These are phyloP conservation scores for Zoysia matrella DNA, from an alignment of 202 grass and related monocot species.

Conservation along the genomic window DNA sequence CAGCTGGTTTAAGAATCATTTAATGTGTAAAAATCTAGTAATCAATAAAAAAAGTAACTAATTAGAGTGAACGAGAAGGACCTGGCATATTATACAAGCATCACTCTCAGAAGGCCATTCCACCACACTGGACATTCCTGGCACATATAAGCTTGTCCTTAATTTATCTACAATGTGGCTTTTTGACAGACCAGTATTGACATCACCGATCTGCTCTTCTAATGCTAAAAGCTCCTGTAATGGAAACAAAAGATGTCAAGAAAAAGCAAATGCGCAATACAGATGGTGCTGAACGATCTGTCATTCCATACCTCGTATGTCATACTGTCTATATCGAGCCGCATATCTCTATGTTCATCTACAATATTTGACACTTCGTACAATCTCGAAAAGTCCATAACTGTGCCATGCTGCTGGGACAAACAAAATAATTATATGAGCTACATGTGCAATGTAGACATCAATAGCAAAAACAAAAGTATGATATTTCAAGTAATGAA, in stretches of 20 bases:
- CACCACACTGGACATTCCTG: conserved; percentile 53
- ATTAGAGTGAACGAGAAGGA: conserved; percentile 46
- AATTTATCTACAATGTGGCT: too few relatives aligned
- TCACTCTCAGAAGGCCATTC: conserved; percentile 52
- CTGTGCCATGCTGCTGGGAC: conserved; percentile 57
- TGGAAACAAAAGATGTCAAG: conserved; percentile 26
- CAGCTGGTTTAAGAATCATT: conserved; percentile 15
- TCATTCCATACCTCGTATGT: conserved; percentile 74
- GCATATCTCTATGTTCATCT: conserved; percentile 85
- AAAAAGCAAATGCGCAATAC: conserved; percentile 8
- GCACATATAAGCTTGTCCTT: conserved; percentile 55
- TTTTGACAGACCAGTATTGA: too few relatives aligned
- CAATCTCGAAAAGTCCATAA: conserved; percentile 67
- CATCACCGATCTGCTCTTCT: too few relatives aligned
- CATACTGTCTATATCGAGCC: conserved; percentile 92
- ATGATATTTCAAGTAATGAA: background rate
- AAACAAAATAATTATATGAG: conserved; percentile 48
- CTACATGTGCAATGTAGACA: conserved; percentile 1
- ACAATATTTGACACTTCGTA: background rate
- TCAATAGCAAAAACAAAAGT: conserved; percentile 39
- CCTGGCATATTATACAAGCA: conserved; percentile 94
- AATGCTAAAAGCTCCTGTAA: conserved; percentile 84
- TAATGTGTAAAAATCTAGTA: conserved; percentile 4
- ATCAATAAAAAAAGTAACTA: conserved; percentile 21
- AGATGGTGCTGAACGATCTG: conserved; percentile 3